These are phyloP conservation scores for Lachancea kluyveri DNA, from an alignment of 805 yeast genomes.

Conservation along the genomic window DNA sequence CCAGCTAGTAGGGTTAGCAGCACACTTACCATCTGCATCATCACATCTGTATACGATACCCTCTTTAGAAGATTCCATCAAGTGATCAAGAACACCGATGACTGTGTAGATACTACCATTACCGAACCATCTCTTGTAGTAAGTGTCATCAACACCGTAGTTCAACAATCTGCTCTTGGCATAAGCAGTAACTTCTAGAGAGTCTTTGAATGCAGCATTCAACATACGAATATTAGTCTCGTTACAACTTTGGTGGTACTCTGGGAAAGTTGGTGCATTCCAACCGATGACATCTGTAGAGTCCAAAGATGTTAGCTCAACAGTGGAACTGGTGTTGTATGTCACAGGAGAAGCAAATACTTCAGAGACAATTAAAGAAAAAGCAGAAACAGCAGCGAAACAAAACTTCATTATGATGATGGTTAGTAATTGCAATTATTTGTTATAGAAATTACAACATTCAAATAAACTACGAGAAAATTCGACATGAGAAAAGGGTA, in stretches of 20 bases:
- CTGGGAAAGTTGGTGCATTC: constrained; percentile 11
- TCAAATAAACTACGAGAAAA: too few relatives aligned
- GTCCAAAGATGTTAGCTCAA: constrained; percentile 2
- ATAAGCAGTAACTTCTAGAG: constrained; percentile 28
- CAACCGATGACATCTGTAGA: constrained; percentile 6
- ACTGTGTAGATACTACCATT: constrained; percentile 33
- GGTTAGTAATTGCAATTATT: too few relatives aligned
- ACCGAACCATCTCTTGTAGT: constrained; percentile 35
- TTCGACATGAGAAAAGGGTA: too few relatives aligned
- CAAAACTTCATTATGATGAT: background rate
- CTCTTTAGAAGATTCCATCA: constrained; percentile 31
- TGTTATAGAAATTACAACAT: too few relatives aligned
- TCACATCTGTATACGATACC: constrained; percentile 36
- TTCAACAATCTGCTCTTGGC: constrained; percentile 34
- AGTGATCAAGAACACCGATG: constrained; percentile 31
- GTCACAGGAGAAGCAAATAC: constrained; percentile 6
- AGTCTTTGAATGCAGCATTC: constrained; percentile 28
- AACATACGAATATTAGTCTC: constrained; percentile 11
- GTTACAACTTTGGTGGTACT: constrained; percentile 12
- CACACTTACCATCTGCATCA: constrained; percentile 34
- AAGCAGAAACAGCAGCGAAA: background rate
- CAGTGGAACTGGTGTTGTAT: constrained; percentile 6
- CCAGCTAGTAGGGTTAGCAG: constrained; percentile 26
- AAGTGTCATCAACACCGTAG: constrained; percentile 29
- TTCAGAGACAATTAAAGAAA: background rate